Percentiles rank a stretch among this genome's conserved stretches.
These are phyloP conservation scores for Andrographis paniculata DNA, from an alignment of 305 asterid species.

Conservation along the genomic window DNA sequence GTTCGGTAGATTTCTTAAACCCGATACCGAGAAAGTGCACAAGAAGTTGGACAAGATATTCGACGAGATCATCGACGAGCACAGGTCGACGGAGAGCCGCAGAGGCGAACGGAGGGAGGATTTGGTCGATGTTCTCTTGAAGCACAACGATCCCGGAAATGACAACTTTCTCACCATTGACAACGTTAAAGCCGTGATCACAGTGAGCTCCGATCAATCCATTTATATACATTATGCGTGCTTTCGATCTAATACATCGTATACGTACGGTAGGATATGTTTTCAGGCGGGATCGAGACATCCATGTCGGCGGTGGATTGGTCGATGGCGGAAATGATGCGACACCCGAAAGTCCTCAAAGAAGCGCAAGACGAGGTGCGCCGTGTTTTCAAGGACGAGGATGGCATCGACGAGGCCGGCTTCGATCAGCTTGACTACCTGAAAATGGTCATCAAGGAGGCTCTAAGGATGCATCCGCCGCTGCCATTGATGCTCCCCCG, in stretches of 20 bases:
- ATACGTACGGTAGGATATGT: neutral
- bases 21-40: neutral
- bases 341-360: neutral
- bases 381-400: neutral
- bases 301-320: neutral
- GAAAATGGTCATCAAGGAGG: slow-evolving; percentile 2
- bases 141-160: neutral
- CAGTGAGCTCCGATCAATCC: neutral
- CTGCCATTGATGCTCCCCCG: slow-evolving; percentile 3
- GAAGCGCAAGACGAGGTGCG: neutral
- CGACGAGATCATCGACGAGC: slow-evolving; percentile 6
- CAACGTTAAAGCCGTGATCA: slow-evolving; percentile 10
- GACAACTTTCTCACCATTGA: slow-evolving; percentile 6
- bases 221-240: neutral
- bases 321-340: slow-evolving; percentile 5
- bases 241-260: neutral
- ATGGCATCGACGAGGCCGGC: neutral
- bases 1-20: no score
- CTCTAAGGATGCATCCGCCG: slow-evolving; percentile 3
- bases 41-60: neutral
- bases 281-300: slow-evolving; percentile 4
- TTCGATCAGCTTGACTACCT: neutral
- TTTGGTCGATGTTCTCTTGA: slow-evolving; percentile 18
- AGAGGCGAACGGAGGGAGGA: neutral
- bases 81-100: neutral